Percentiles rank a stretch among this genome's conserved stretches.
phyloP scores from a whole-genome alignment of 306 rosid genomes.

The Pyrus pyrifolia region DNA sequence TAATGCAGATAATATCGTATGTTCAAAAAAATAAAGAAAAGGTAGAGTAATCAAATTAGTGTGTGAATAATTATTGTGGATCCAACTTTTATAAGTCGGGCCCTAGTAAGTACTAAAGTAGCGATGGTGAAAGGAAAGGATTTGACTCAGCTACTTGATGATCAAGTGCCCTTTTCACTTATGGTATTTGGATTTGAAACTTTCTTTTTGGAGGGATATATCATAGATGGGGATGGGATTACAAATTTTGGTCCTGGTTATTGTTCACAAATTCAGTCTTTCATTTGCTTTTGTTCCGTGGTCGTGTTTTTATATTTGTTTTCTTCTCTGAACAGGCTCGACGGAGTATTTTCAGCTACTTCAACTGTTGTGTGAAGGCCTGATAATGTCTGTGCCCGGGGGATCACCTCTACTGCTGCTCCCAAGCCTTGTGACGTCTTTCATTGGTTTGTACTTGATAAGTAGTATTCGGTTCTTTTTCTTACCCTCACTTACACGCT shows the following conservation, averaged over 20 bases:
- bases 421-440: neutral
- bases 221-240: neutral
- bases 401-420: neutral
- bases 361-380: conserved; percentile 86
- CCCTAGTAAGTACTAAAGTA: neutral
- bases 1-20: no score
- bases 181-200: neutral
- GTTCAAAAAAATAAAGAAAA: no score
- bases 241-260: neutral
- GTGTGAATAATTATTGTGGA: neutral
- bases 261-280: neutral
- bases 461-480: neutral
- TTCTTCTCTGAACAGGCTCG: conserved; percentile 36
- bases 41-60: no score
- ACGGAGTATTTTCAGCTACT: conserved; percentile 77
- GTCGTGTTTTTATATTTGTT: neutral
- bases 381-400: conserved; percentile 14
- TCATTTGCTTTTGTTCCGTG: neutral
- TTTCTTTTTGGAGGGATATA: neutral
- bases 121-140: neutral
- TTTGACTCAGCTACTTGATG: neutral
- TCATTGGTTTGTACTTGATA: neutral
- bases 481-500: neutral
- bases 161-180: neutral
- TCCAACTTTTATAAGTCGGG: no score